Evolutionary conservation across 495 filamentous ascomycete genomes (phyloP).

Genomic region (Immersiella caudata): DNA sequence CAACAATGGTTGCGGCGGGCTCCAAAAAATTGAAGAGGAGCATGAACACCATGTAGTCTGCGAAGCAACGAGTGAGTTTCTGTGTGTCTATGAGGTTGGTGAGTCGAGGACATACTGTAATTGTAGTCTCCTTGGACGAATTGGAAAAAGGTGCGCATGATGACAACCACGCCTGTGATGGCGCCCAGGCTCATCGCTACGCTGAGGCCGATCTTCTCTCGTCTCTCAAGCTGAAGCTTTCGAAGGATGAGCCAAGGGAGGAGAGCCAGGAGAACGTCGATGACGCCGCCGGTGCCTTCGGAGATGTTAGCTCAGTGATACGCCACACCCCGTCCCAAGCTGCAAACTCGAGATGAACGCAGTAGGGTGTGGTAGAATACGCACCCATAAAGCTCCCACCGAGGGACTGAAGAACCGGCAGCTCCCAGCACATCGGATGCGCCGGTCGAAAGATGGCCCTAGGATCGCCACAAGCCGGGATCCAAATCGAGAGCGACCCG

Average conservation of each 20-base stretch:
- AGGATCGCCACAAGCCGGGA: constrained; percentile 28
- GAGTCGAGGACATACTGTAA: constrained; percentile 10
- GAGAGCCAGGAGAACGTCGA: constrained; percentile 39
- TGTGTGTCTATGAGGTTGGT: background rate
- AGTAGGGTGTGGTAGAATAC: background rate
- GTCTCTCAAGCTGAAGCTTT: constrained; percentile 35
- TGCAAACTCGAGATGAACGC: too few relatives aligned
- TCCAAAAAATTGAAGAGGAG: constrained; percentile 17
- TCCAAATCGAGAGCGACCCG: constrained; percentile 26
- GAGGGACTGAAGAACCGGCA: constrained; percentile 16
- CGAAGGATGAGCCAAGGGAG: constrained; percentile 41
- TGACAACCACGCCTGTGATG: constrained; percentile 27
- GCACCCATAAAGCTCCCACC: constrained; percentile 26
- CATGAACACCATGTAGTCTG: constrained; percentile 20
- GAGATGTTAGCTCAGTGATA: constrained; percentile 9
- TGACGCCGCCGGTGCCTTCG: constrained; percentile 28
- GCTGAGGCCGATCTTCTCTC: constrained; percentile 39
- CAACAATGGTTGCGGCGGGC: constrained; percentile 13
- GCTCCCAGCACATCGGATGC: constrained; percentile 19
- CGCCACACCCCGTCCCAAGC: background rate
- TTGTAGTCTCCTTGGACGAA: constrained; percentile 18
- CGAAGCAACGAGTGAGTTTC: background rate
- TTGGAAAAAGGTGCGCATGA: constrained; percentile 27
- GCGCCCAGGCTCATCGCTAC: constrained; percentile 41
- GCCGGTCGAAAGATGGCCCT: constrained; percentile 17